Evolutionary conservation across 1,284 basidiomycete genomes (phyloP).

Genomic region (Apiotrichum veenhuisii): DNA sequence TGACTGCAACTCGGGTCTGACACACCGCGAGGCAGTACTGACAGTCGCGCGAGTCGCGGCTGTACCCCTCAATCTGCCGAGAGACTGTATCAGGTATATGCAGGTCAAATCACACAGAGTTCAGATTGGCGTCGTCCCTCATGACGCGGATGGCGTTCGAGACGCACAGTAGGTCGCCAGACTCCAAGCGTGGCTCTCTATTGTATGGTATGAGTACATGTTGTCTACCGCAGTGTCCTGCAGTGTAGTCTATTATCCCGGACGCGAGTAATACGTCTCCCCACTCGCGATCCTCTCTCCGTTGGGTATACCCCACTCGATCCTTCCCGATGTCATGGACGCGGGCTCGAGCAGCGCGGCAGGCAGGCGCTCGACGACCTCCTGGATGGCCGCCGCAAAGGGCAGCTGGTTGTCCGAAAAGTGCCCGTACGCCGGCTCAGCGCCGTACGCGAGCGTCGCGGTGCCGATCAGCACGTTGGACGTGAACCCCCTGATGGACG

Average conservation of each 20-base stretch:
- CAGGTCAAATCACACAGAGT: too few relatives aligned
- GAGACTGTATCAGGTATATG: too few relatives aligned
- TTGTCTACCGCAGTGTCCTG: too few relatives aligned
- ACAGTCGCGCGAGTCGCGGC: too few relatives aligned
- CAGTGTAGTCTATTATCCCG: background rate
- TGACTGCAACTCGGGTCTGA: too few relatives aligned
- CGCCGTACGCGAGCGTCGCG: slow-evolving; percentile 59
- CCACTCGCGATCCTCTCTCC: slow-evolving; percentile 9
- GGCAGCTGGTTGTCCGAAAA: slow-evolving; percentile 54
- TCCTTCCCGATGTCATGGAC: background rate
- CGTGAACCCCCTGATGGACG: slow-evolving; percentile 75
- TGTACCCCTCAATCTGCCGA: too few relatives aligned
- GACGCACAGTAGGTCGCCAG: too few relatives aligned
- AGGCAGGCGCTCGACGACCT: slow-evolving; percentile 35
- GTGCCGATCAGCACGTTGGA: slow-evolving; percentile 72
- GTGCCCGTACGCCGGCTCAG: slow-evolving; percentile 54
- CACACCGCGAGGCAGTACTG: too few relatives aligned
- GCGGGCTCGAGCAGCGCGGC: slow-evolving; percentile 19
- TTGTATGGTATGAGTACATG: too few relatives aligned
- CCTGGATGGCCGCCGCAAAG: slow-evolving; percentile 29
- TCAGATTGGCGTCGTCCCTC: too few relatives aligned
- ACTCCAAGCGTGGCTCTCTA: too few relatives aligned
- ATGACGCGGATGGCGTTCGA: too few relatives aligned
- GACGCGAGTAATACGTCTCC: slow-evolving; percentile 9
- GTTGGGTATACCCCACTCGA: slow-evolving; percentile 12